Conservation (phyloP, 805 yeast species). For the Saccharomycopsis sp. region DNA sequence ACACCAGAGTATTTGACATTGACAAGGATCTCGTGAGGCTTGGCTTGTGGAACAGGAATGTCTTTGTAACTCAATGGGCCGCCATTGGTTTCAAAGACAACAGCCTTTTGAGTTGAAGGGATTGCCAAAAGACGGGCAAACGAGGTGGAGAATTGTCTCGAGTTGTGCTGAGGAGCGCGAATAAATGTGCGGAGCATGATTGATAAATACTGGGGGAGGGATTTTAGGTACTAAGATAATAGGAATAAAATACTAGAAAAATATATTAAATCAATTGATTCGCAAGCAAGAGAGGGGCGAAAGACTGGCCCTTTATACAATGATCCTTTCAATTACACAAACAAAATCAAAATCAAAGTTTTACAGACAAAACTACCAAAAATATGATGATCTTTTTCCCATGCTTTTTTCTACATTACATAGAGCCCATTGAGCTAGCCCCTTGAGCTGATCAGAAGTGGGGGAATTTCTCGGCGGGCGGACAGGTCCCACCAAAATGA, state of each 20-base stretch:
- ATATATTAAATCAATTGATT: no score
- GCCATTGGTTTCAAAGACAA: conserved; percentile 41
- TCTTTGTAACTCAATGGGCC: conserved; percentile 43
- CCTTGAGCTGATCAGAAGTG: no score
- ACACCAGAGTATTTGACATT: conserved; percentile 58
- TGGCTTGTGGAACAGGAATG: conserved; percentile 49
- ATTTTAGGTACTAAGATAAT: not conserved
- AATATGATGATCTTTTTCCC: no score
- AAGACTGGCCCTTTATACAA: not conserved
- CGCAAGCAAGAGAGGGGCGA: not conserved
- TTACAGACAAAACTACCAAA: no score
- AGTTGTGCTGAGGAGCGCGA: not conserved
- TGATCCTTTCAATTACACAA: no score
- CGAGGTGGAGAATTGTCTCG: not conserved
- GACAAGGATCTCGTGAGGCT: conserved; percentile 46
- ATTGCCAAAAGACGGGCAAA: conserved; percentile 22
- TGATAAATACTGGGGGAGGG: not conserved
- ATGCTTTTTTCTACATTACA: no score
- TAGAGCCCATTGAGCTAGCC: no score
- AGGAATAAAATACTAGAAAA: not conserved
- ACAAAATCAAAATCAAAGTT: no score
- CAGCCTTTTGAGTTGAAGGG: conserved; percentile 45
- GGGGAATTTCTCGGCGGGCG: no score
- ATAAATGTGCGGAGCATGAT: not conserved
- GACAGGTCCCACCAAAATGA: no score